These are phyloP conservation scores for Platanus orientalis DNA, from an alignment of 164 flowering plant genomes.

Conservation along the genomic window DNA sequence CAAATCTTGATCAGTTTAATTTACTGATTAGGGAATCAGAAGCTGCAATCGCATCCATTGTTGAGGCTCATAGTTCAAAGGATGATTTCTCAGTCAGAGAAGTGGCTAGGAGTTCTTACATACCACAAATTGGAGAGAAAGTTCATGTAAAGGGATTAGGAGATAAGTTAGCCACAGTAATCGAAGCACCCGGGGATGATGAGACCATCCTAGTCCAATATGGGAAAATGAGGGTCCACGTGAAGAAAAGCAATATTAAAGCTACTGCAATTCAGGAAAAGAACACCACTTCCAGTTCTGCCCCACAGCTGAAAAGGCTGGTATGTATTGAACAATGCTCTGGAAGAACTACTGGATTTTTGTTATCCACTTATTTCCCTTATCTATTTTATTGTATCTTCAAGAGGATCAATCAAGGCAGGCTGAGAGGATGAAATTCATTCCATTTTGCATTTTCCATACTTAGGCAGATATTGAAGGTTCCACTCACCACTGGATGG, in stretches of 20 bases:
- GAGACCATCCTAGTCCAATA: conserved; percentile 60
- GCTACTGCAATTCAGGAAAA: conserved; percentile 26
- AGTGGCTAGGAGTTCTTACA: conserved; percentile 23
- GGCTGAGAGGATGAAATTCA: no score
- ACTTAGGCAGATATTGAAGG: background rate
- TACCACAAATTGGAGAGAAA: conserved; percentile 67
- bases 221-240: conserved; percentile 66
- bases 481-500: background rate
- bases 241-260: conserved; percentile 46
- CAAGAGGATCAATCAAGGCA: background rate
- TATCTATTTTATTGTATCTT: background rate
- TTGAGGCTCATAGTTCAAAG: conserved; percentile 36
- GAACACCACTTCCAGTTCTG: conserved; percentile 19
- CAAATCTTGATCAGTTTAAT: conserved; percentile 42
- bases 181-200: conserved; percentile 66
- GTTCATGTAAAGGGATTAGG: conserved; percentile 64
- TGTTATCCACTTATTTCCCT: background rate
- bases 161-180: conserved; percentile 65
- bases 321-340: conserved; percentile 26
- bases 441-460: background rate
- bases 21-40: conserved; percentile 54
- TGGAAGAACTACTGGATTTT: background rate
- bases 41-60: conserved; percentile 59
- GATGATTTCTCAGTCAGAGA: conserved; percentile 20
- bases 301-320: conserved; percentile 33